phyloP scores from a whole-genome alignment of 2,329 filamentous ascomycete genomes.

The Alternaria gaisen region DNA sequence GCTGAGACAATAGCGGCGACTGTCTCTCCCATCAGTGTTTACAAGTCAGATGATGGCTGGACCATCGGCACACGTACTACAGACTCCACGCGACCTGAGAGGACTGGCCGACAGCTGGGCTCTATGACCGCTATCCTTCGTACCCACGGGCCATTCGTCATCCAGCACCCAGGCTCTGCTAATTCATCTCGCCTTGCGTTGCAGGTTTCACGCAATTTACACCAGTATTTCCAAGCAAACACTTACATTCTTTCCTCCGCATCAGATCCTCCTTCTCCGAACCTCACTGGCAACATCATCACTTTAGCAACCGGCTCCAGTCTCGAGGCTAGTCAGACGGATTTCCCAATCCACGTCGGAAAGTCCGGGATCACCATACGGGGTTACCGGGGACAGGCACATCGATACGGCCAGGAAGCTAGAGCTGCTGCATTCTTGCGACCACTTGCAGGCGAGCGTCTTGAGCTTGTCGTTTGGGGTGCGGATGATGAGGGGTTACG shows the following conservation, averaged over 20 bases:
- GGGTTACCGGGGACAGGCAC: slow-evolving; percentile 30
- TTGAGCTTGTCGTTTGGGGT: slow-evolving; percentile 67
- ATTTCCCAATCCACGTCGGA: slow-evolving; percentile 45
- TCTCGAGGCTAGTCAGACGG: slow-evolving; percentile 25
- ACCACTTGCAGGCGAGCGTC: slow-evolving; percentile 56
- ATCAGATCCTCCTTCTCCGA: not conserved
- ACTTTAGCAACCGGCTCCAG: slow-evolving; percentile 45
- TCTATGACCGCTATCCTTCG: slow-evolving; percentile 63
- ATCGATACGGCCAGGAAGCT: slow-evolving; percentile 42
- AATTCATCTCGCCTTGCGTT: slow-evolving; percentile 54
- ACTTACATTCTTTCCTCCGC: slow-evolving; percentile 49
- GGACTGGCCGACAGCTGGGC: slow-evolving; percentile 61
- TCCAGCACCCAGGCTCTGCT: slow-evolving; percentile 47
- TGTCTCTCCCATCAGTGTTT: not conserved
- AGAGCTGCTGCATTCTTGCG: slow-evolving; percentile 63
- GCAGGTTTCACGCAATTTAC: slow-evolving; percentile 65
- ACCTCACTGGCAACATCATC: slow-evolving; percentile 57
- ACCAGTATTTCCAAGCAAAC: slow-evolving; percentile 67
- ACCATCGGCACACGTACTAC: not conserved
- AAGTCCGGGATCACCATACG: slow-evolving; percentile 29
- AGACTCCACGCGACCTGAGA: slow-evolving; percentile 24
- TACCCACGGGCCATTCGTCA: slow-evolving; percentile 56
- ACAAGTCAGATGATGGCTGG: slow-evolving; percentile 19
- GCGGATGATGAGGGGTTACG: slow-evolving; percentile 57
- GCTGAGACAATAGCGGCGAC: not conserved